Percentiles rank a stretch among this genome's conserved stretches.
phyloP scores from a whole-genome alignment of 345 rosid species.

The Linum lewisii region DNA sequence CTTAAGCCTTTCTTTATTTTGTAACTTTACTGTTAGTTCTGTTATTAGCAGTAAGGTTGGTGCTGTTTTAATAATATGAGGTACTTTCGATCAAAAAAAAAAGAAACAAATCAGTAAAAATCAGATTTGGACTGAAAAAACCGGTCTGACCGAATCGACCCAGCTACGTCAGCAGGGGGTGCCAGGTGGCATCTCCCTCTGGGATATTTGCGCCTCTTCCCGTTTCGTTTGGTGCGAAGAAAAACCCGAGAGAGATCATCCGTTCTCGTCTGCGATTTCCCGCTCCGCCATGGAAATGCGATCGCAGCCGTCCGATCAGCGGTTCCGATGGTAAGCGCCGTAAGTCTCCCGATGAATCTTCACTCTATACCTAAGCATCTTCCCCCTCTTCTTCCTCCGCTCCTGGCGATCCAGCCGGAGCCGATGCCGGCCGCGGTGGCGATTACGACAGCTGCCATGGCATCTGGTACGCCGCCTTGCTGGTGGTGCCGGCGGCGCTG shows the following conservation, averaged over 20 bases:
- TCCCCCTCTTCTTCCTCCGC: background rate
- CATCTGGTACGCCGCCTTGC: constrained; percentile 20
- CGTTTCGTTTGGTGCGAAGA: no score
- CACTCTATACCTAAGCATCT: background rate
- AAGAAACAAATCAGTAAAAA: no score
- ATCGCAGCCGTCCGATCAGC: background rate
- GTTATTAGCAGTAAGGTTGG: no score
- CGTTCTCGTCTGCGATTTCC: background rate
- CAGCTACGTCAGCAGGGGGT: background rate
- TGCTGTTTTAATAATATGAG: no score
- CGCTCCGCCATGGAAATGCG: background rate
- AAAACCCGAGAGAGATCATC: background rate
- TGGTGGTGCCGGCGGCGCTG: constrained; percentile 30
- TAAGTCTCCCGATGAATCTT: background rate
- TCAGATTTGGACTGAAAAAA: no score
- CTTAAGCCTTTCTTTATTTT: no score
- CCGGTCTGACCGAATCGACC: no score
- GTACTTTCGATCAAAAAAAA: no score
- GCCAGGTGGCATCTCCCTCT: no score
- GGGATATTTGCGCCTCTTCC: no score
- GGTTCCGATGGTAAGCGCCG: background rate
- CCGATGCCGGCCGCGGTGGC: background rate
- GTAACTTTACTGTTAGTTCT: no score
- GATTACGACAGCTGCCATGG: constrained; percentile 35
- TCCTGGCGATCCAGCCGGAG: background rate